Evolutionary conservation across 2,329 filamentous ascomycete genomes (phyloP).

Genomic region (Huntiella decipiens): DNA sequence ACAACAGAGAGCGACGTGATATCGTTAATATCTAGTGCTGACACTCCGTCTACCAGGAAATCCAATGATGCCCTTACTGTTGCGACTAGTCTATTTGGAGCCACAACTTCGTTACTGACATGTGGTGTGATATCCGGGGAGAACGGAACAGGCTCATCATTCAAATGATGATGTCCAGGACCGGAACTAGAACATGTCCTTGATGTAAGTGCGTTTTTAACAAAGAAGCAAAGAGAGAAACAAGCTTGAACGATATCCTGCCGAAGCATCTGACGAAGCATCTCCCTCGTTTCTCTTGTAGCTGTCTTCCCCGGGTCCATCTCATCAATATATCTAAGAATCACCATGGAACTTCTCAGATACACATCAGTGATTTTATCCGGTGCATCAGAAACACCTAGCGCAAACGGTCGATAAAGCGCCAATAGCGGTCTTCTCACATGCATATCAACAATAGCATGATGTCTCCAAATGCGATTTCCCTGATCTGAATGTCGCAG

Average conservation of each 20-base stretch:
- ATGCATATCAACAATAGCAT: constrained; percentile 34
- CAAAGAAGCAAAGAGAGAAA: constrained; percentile 36
- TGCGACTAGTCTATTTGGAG: constrained; percentile 21
- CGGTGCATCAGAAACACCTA: constrained; percentile 31
- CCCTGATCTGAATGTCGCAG: constrained; percentile 26
- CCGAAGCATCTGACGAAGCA: constrained; percentile 34
- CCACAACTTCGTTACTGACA: constrained; percentile 19
- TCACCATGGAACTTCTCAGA: constrained; percentile 33
- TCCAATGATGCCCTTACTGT: constrained; percentile 30
- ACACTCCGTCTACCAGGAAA: constrained; percentile 26
- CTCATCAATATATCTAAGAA: constrained; percentile 36
- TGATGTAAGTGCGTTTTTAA: constrained; percentile 17
- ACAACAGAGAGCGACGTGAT: constrained; percentile 30
- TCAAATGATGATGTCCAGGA: background rate
- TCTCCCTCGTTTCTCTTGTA: constrained; percentile 29
- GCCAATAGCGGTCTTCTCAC: constrained; percentile 31
- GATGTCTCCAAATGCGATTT: constrained; percentile 31
- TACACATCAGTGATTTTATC: constrained; percentile 33
- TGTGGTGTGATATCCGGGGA: constrained; percentile 6
- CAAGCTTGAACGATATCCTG: constrained; percentile 36
- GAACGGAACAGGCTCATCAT: background rate
- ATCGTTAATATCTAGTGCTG: constrained; percentile 31
- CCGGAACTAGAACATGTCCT: background rate
- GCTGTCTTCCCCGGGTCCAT: constrained; percentile 28
- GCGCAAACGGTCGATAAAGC: constrained; percentile 34